phyloP scores from a whole-genome alignment of 2,329 filamentous ascomycete genomes.

The Fonsecaea nubica region DNA sequence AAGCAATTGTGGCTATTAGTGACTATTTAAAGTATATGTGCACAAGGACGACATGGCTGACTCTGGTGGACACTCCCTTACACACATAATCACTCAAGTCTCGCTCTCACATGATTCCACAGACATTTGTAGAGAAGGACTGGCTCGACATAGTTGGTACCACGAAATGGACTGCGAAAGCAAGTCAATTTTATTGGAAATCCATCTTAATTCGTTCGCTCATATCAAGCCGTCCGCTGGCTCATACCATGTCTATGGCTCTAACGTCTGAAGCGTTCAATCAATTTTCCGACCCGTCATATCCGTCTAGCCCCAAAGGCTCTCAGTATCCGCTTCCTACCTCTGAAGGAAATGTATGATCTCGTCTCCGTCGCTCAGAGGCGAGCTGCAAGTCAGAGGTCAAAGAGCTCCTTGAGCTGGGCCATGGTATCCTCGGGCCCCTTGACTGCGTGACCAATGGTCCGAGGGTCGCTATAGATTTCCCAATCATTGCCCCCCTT shows the following conservation, averaged over 20 bases:
- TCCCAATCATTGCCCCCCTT: conserved; percentile 94
- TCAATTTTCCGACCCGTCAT: background rate
- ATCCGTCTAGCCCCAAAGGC: background rate
- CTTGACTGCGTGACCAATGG: conserved; percentile 82
- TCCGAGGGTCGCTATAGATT: conserved; percentile 83
- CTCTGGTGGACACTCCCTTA: no score
- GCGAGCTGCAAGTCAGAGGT: conserved; percentile 29
- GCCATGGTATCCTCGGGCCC: conserved; percentile 81
- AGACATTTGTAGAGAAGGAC: no score
- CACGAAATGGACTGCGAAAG: background rate
- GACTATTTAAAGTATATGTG: no score
- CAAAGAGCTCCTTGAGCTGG: conserved; percentile 80
- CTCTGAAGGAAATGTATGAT: background rate
- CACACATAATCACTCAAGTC: no score
- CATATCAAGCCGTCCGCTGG: background rate
- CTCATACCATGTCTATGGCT: conserved; percentile 4
- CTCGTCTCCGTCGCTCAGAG: conserved; percentile 9
- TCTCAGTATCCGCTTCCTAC: background rate
- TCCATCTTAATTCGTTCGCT: background rate
- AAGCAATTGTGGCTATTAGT: no score
- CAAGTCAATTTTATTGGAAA: background rate
- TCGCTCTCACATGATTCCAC: no score
- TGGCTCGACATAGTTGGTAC: no score
- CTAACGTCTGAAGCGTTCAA: conserved; percentile 1
- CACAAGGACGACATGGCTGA: no score